These are phyloP conservation scores for Wallacemonas sp. DNA, from an alignment of 208 protist species.

Conservation along the genomic window DNA sequence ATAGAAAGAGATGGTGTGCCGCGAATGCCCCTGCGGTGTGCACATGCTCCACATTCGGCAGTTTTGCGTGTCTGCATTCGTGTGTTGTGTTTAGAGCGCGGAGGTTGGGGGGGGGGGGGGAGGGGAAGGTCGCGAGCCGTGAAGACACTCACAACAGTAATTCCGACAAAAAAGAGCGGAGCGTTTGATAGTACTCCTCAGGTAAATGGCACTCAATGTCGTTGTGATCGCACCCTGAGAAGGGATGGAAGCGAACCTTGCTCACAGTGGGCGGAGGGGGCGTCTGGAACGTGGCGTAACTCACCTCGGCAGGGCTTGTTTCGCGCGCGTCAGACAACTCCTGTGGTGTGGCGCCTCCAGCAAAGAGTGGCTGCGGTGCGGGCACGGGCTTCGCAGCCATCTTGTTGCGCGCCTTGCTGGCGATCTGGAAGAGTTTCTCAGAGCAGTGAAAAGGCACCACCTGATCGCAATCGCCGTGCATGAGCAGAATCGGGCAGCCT, in stretches of 20 bases:
- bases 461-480: conserved; percentile 60
- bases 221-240: conserved; percentile 61
- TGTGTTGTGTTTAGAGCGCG: no score
- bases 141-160: no score
- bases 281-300: not conserved
- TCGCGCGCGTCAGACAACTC: not conserved
- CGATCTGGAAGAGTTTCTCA: conserved; percentile 30
- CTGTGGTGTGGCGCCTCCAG: not conserved
- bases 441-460: conserved; percentile 67
- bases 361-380: not conserved
- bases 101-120: no score
- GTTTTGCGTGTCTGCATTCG: no score
- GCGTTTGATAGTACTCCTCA: conserved; percentile 20
- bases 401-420: conserved; percentile 13
- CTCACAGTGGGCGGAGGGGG: conserved; percentile 4
- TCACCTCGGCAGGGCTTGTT: not conserved
- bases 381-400: not conserved
- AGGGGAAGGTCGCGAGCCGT: no score
- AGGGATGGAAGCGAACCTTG: conserved; percentile 12
- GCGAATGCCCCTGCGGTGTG: no score
- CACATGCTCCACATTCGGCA: no score
- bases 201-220: conserved; percentile 39
- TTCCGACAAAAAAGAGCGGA: conserved; percentile 30
- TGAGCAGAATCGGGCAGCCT: conserved; percentile 61
- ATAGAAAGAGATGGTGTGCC: no score